Evolutionary conservation across 345 rosid genomes (phyloP), one percentile per base, ranked within the genome.

Genomic region (Murraya paniculata): DNA sequence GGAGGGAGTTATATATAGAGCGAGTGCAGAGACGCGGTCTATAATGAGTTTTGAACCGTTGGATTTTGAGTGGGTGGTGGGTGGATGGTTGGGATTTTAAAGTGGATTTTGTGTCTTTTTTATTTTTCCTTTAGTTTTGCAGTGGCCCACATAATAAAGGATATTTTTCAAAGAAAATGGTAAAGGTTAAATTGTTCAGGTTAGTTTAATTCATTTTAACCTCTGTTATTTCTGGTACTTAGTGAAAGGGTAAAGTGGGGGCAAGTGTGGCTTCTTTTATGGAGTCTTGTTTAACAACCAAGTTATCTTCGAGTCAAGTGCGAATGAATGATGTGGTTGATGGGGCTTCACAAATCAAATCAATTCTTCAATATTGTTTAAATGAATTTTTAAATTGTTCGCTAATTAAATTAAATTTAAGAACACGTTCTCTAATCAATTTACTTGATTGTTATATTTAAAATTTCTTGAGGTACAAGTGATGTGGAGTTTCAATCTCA

Each of bases 1-100:
- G 24, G 45, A 38, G 61, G 22, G 21, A 22, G 1, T 45, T 68
- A 75, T 79, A 78, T 73, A 86, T 55, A 74, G 76, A 71, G 64
- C 73, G 78, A 71, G 59, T 10, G 74, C 31, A 53, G 66, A 67
- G 71, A 59, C 36, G 45, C 28, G 36, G 71, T 36, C 56, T 50
- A 19, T 64, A 60, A 67, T 45, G 62, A 60, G 25, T 24, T 69
- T 5, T 65, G 11, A 41, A 18, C 79, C 85, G 77, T 82, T 75
- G 6, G 85, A 79, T 77, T 8, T 38, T 4, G 1, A 31, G 1
- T 22, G 0, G 1, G 4, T 1, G 28, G 21, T 0, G 22, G 45
- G 0, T 57, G 58, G 31, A 79, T 41, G 86, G 81, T 27, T 65
- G 77, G 22, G 77, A 86, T 81, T 35, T 39, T 74, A 45, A 45